Evolutionary conservation across 139 green algal species (phyloP).

Genomic region (Deuterostichococcus epilithicus): DNA sequence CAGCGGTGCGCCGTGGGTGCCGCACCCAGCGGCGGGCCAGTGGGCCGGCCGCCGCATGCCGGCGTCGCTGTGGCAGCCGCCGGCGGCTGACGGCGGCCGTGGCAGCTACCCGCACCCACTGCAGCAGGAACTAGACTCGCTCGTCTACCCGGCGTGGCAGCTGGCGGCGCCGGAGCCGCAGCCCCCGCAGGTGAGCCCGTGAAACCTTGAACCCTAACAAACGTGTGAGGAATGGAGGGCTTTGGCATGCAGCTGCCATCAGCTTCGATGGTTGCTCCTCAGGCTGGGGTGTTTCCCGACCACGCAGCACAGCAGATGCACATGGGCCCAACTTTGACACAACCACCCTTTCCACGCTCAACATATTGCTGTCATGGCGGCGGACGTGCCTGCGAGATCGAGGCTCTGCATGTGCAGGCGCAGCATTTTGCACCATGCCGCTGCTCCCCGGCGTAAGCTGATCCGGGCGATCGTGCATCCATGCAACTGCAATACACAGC

Average conservation of each 20-base stretch:
- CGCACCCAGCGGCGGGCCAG: conserved; percentile 45
- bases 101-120: conserved; percentile 57
- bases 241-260: not conserved
- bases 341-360: not conserved
- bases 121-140: conserved; percentile 28
- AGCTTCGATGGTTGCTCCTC: not conserved
- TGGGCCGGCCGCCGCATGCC: conserved; percentile 37
- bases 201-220: too few relatives aligned
- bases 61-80: conserved; percentile 18
- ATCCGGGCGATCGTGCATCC: too few relatives aligned
- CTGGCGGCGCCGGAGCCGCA: conserved; percentile 17
- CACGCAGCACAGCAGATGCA: not conserved
- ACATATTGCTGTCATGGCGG: too few relatives aligned
- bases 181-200: conserved; percentile 17
- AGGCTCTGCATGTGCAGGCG: too few relatives aligned
- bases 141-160: conserved; percentile 47
- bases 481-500: too few relatives aligned
- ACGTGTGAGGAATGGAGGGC: too few relatives aligned
- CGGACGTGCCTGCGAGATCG: too few relatives aligned
- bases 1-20: conserved; percentile 45
- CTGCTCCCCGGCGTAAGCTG: too few relatives aligned
- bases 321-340: not conserved
- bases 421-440: too few relatives aligned
- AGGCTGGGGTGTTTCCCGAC: not conserved
- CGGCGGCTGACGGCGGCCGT: not conserved